Base-by-base conservation (phyloP, 352 stramenopile genomes). In the Pythium sp. region DNA sequence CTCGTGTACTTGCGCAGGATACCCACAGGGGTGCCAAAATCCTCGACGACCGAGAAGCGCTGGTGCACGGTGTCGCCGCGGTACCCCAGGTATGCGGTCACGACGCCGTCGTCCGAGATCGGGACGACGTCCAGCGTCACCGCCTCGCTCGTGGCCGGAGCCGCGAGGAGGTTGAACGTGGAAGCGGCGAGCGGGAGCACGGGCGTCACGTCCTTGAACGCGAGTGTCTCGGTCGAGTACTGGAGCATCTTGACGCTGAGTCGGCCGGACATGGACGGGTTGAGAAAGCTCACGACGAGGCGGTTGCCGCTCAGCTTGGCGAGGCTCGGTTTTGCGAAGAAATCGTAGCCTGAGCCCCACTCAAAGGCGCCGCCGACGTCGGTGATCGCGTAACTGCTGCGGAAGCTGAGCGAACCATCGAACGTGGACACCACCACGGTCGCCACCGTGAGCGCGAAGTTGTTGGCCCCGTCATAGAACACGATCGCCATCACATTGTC, bases 281-380 rank as follows among this genome's bases (percentile, higher is more conserved):
- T 93, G 34, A 88, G 54, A 67, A 93, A 91, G 53, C 75, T 81
- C 43, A 93, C 74, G 7, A 78, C 85, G 3, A 93, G 61, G 22
- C 85, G 85, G 64, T 82, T 82, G 30, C 75, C 71, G 26, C 74
- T 72, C 49, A 89, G 57, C 43, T 86, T 69, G 18, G 67, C 71
- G 20, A 89, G 62, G 1, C 61, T 80, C 15, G 76, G 73, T 58
- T 81, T 76, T 22, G 81, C 68, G n/a, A 30, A 79, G 64, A 76
- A 91, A 2, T 56, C 68, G 38, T 78, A 87, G 4, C 32, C 58
- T 3, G 28, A 61, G 51, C 74, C 73, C 46, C 72, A 90, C 32
- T 83, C 80, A 32, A 84, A 85, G n/a, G 36, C 15, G 22, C 85
- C 83, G 9, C 34, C 63, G 8, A 80, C 80, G 0, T 85, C 80